Evolutionary conservation across 805 yeast species (phyloP).

Genomic region (Cyberlindnera meyerae): DNA sequence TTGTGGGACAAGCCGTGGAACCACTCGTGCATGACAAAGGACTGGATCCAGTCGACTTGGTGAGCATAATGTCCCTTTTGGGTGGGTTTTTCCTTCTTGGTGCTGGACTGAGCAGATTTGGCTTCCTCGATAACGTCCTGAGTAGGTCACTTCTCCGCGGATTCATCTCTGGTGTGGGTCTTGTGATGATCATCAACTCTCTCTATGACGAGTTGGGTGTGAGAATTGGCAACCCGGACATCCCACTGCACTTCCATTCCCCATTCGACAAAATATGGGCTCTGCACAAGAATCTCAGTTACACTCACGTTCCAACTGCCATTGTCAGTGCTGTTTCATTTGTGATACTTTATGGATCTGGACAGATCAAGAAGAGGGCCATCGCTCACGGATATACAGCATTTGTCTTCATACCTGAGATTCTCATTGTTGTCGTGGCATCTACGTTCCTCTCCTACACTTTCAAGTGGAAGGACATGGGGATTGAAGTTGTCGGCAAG

Average conservation of each 20-base stretch:
- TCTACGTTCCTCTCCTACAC: slow-evolving; percentile 51
- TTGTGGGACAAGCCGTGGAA: slow-evolving; percentile 75
- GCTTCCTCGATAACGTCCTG: slow-evolving; percentile 76
- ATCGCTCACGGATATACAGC: slow-evolving; percentile 29
- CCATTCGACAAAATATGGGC: slow-evolving; percentile 67
- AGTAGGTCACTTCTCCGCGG: slow-evolving; percentile 77
- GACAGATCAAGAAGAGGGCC: slow-evolving; percentile 37
- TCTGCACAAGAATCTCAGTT: slow-evolving; percentile 41
- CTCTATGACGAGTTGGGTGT: slow-evolving; percentile 70
- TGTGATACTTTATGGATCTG: slow-evolving; percentile 36
- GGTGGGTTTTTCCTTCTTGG: slow-evolving; percentile 71
- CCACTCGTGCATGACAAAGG: slow-evolving; percentile 41
- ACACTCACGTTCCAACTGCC: slow-evolving; percentile 56
- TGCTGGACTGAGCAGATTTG: slow-evolving; percentile 78
- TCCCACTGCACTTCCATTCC: slow-evolving; percentile 56
- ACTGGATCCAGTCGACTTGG: slow-evolving; percentile 47
- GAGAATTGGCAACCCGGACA: slow-evolving; percentile 37
- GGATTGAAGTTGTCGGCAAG: slow-evolving; percentile 67
- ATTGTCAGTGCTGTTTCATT: slow-evolving; percentile 54
- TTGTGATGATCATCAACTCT: slow-evolving; percentile 78
- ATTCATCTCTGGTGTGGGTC: slow-evolving; percentile 79
- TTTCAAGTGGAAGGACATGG: slow-evolving; percentile 47
- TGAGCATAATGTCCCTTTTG: slow-evolving; percentile 64
- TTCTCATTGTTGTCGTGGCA: slow-evolving; percentile 61
- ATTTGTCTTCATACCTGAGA: slow-evolving; percentile 77